These are phyloP conservation scores for Sanghuangporus weigelae DNA, from an alignment of 1,284 basidiomycete genomes.

Conservation along the genomic window DNA sequence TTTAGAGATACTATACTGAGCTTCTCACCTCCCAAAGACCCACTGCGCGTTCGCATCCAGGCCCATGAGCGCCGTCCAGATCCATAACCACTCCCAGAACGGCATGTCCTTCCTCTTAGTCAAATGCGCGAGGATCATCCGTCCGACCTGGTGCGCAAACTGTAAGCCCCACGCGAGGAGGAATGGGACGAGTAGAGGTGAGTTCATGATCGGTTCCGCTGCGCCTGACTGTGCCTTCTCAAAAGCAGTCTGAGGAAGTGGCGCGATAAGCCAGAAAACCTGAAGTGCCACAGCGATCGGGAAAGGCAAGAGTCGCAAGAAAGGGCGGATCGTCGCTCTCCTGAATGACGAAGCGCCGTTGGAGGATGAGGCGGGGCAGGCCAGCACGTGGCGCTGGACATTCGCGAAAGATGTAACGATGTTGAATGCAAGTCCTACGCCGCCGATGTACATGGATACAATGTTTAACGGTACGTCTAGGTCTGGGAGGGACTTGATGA, in stretches of 20 bases:
- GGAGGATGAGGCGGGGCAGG: conserved; percentile 52
- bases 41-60: conserved; percentile 76
- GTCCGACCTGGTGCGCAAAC: conserved; percentile 83
- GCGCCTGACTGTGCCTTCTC: not conserved
- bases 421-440: conserved; percentile 75
- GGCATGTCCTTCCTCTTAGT: conserved; percentile 70
- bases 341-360: conserved; percentile 18
- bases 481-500: conserved; percentile 24
- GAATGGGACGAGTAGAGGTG: conserved; percentile 78
- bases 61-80: conserved; percentile 75
- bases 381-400: conserved; percentile 52
- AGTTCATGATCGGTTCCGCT: conserved; percentile 34
- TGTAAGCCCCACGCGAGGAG: conserved; percentile 86
- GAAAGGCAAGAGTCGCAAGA: conserved; percentile 80
- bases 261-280: conserved; percentile 74
- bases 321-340: conserved; percentile 41
- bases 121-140: conserved; percentile 92
- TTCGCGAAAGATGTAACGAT: conserved; percentile 78
- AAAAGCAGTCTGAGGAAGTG: conserved; percentile 51
- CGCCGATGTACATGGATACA: conserved; percentile 81
- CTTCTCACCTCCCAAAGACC: conserved; percentile 59
- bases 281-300: conserved; percentile 65
- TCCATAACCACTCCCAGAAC: conserved; percentile 82
- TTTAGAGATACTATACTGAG: conserved; percentile 16
- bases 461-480: conserved; percentile 82